Evolutionary conservation across 164 flowering plant genomes (phyloP).

Genomic region (Liquidambar formosana): DNA sequence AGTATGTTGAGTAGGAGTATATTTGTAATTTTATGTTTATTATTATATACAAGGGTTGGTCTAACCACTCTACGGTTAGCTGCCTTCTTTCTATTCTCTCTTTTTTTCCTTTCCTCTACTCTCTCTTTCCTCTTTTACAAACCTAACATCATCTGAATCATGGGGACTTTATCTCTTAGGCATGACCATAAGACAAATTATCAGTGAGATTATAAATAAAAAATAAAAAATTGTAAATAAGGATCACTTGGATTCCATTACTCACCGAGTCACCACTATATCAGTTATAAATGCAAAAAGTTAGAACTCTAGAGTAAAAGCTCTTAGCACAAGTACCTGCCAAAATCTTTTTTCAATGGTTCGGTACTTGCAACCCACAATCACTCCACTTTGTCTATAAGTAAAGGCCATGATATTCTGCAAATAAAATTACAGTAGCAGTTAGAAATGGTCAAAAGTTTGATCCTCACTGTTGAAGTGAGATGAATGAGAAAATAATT

Average conservation of each 20-base stretch:
- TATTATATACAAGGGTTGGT: too few species aligned
- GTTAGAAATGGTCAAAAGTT: neutral
- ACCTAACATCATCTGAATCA: too few species aligned
- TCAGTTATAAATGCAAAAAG: neutral
- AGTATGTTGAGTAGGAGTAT: too few species aligned
- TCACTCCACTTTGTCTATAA: constrained; percentile 25
- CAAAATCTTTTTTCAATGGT: constrained; percentile 28
- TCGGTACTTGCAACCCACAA: constrained; percentile 34
- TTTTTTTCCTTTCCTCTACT: too few species aligned
- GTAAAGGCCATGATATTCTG: constrained; percentile 36
- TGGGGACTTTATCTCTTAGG: neutral
- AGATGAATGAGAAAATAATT: neutral
- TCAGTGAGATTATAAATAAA: neutral
- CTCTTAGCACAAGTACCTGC: constrained; percentile 29
- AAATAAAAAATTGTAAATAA: neutral
- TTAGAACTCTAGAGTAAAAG: neutral
- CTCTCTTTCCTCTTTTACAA: too few species aligned
- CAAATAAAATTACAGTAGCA: neutral
- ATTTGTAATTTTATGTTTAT: too few species aligned
- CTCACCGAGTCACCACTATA: neutral
- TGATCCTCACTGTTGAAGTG: neutral
- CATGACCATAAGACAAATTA: neutral
- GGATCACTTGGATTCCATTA: neutral
- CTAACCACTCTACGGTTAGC: too few species aligned
- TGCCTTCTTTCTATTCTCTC: too few species aligned